Conservation (phyloP, 306 rosid genomes). For the Ammopiptanthus mongolicus region DNA sequence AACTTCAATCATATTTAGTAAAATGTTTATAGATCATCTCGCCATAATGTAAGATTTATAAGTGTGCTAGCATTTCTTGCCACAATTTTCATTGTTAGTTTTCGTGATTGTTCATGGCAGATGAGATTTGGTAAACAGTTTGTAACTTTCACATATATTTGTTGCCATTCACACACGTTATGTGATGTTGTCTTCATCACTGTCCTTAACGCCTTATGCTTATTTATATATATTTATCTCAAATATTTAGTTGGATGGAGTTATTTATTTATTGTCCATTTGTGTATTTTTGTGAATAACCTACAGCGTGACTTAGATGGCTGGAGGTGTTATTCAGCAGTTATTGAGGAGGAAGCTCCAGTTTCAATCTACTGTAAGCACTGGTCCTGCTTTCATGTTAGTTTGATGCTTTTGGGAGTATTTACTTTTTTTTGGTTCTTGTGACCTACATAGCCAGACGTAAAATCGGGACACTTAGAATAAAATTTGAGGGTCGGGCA, state of each 20-base stretch:
- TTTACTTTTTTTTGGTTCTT: not conserved
- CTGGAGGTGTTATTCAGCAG: conserved; percentile 77
- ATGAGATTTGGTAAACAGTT: not conserved
- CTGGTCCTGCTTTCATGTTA: not conserved
- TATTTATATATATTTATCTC: not conserved
- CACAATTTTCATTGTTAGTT: not conserved
- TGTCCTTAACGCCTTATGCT: not conserved
- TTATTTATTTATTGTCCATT: not conserved
- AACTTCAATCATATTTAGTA: not conserved
- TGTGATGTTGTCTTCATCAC: not conserved
- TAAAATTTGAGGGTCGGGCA: not conserved
- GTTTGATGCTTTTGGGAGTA: not conserved
- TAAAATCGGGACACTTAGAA: not conserved
- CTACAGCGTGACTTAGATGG: conserved; percentile 57
- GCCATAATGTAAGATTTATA: not conserved
- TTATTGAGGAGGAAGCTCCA: conserved; percentile 68
- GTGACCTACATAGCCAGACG: not conserved
- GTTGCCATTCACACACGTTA: not conserved
- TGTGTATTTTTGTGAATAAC: not conserved
- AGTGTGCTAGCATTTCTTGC: not conserved
- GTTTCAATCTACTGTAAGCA: conserved; percentile 56
- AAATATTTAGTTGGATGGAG: not conserved
- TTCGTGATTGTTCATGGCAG: not conserved
- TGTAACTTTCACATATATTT: not conserved
- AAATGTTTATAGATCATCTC: not conserved